Percentiles rank a stretch among this genome's conserved stretches.
Conservation (phyloP, 2,329 filamentous ascomycete genomes). For the Chaetothyriales sp. region DNA sequence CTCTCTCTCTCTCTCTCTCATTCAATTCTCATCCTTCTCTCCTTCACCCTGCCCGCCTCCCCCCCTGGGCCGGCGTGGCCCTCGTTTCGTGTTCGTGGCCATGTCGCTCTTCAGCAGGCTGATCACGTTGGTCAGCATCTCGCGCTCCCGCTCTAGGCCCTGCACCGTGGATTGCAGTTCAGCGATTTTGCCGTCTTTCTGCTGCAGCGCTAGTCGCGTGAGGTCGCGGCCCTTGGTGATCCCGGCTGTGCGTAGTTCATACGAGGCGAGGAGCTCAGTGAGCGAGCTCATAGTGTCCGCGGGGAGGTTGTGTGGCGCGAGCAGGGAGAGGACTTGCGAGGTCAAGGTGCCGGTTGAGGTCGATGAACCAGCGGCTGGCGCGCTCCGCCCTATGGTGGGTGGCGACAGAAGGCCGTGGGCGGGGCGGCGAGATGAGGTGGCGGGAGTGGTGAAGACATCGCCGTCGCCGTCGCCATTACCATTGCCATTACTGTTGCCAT, state of each 20-base stretch:
- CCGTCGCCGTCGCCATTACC: constrained; percentile 6
- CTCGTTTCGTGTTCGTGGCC: constrained; percentile 13
- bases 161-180: constrained; percentile 54
- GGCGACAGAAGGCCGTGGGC: background rate
- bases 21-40: background rate
- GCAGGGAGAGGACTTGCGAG: constrained; percentile 20
- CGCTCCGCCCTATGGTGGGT: constrained; percentile 20
- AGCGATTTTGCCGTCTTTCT: constrained; percentile 50
- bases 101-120: constrained; percentile 24
- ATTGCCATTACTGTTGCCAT: constrained; percentile 3
- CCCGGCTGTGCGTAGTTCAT: constrained; percentile 47
- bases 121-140: constrained; percentile 38
- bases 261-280: constrained; percentile 36
- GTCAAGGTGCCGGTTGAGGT: constrained; percentile 12
- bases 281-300: constrained; percentile 25
- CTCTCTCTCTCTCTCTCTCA: background rate
- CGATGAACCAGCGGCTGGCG: constrained; percentile 22
- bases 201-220: constrained; percentile 46
- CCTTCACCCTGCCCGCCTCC: background rate
- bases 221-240: constrained; percentile 53
- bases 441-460: constrained; percentile 15
- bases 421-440: background rate
- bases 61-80: background rate
- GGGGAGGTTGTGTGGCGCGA: constrained; percentile 25
- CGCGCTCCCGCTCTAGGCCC: constrained; percentile 41